Evolutionary conservation across 2,329 filamentous ascomycete species (phyloP), one percentile per base, ranked within the genome.

Genomic region (Xylaria sp.): DNA sequence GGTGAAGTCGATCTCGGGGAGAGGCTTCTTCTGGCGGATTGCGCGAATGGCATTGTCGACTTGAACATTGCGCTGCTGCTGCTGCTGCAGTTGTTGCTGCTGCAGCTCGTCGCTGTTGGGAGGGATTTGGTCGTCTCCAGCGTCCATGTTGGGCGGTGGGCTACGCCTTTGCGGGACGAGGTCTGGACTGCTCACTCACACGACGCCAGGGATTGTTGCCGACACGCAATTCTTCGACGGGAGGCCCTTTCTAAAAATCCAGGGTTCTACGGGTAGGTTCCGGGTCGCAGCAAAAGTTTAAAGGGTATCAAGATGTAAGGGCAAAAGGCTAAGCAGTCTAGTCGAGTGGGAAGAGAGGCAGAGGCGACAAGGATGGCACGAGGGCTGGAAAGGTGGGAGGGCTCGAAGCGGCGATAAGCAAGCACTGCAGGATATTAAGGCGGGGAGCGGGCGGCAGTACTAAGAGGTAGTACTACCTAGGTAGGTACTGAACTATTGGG

Each of bases 1-100:
- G 65, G 93, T 97, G 81, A 99, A 99, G 85, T 99, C 96, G 78
- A 99, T 98, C 86, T 98, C 95, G 66, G 96, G 96, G 59, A 97
- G 87, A 63, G 95, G 94, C 85, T 92, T 95, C 91, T 98, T 98
- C 77, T 97, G 90, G 80, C 91, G 90, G 78, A 99, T 94, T 69
- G 96, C 96, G 80, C 93, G 93, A 78, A 95, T 91, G 75, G 93
- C 92, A 88, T 93, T 95, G 83, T 97, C 93, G 78, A 97, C 87
- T 81, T 92, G 89, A 76, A 82, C 79, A 76, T 80, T 86, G 79
- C 84, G 85, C 77, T 81, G 82, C 57, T 85, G 82, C 59, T 84
- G 52, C 34, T 41, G 56, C 36, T 53, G 63, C 1, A 28, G 60
- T 28, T 64, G 65, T 12, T 67, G 48, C 43, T 43, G 53, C 30